A percentile compares a stretch with the other conserved stretches of the same genome.
Evolutionary conservation across 163 green algal species (phyloP).

Genomic region (Chlorella variabilis): DNA sequence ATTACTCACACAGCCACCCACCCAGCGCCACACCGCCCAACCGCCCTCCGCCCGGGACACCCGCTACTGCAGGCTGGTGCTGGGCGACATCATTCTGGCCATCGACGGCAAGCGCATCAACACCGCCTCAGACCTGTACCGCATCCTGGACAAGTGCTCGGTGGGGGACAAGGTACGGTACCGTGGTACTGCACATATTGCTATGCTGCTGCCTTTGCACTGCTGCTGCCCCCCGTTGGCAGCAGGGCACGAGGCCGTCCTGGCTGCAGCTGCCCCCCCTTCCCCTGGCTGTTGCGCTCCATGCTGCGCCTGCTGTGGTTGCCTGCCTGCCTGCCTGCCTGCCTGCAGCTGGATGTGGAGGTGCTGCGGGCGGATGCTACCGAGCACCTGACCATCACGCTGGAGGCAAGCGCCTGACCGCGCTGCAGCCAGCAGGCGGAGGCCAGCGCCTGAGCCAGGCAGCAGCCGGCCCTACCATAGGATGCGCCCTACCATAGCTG

Average conservation of each 20-base stretch:
- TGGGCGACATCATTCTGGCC: slow-evolving; percentile 94
- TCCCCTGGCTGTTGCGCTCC: no score
- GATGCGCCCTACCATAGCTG: no score
- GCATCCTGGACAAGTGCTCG: slow-evolving; percentile 85
- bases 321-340: neutral
- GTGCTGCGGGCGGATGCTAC: slow-evolving; percentile 76
- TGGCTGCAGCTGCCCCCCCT: neutral
- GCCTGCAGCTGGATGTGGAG: slow-evolving; percentile 71
- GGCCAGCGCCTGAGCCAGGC: no score
- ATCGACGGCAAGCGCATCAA: slow-evolving; percentile 80
- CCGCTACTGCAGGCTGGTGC: slow-evolving; percentile 44
- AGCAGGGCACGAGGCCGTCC: no score
- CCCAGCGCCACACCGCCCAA: no score
- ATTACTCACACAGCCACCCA: no score
- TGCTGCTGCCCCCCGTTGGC: neutral
- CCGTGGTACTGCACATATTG: neutral
- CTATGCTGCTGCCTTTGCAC: no score
- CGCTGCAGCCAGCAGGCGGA: no score
- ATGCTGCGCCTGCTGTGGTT: neutral
- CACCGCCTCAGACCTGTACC: slow-evolving; percentile 88
- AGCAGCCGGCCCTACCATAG: no score
- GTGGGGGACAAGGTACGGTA: slow-evolving; percentile 48
- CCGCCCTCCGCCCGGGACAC: no score
- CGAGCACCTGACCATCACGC: slow-evolving; percentile 67
- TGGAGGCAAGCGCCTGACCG: slow-evolving; percentile 53